A percentile compares a stretch with the other conserved stretches of the same genome.
Conservation (phyloP, 139 green algal species). For the Tetraselmis striata region DNA sequence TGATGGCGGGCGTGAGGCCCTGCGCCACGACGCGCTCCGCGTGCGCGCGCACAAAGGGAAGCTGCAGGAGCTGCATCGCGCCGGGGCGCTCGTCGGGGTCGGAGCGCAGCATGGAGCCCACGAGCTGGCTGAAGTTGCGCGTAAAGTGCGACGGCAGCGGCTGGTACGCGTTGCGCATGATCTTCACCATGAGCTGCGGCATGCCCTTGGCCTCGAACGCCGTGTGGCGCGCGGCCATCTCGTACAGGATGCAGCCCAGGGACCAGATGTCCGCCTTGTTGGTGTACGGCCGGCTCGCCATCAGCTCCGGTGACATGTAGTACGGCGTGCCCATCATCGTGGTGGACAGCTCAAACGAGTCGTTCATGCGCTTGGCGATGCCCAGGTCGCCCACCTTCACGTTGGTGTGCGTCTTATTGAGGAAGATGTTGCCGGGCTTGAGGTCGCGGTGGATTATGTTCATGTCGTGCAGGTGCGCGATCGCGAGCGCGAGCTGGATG, state of each 20-base stretch:
- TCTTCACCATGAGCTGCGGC: slow-evolving; percentile 39
- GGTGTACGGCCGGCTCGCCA: background rate
- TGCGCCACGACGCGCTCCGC: slow-evolving; percentile 18
- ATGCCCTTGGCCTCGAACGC: slow-evolving; percentile 34
- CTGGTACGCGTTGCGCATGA: slow-evolving; percentile 43
- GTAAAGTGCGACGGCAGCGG: slow-evolving; percentile 37
- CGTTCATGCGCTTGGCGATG: background rate
- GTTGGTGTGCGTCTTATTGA: slow-evolving; percentile 22
- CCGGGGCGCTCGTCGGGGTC: slow-evolving; percentile 45
- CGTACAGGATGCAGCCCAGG: background rate
- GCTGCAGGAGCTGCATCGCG: slow-evolving; percentile 25
- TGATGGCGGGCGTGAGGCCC: background rate
- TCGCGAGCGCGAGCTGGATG: slow-evolving; percentile 47
- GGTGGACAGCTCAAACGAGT: background rate
- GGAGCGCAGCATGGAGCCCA: slow-evolving; percentile 36
- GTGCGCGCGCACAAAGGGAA: slow-evolving; percentile 36
- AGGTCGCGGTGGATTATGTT: slow-evolving; percentile 46
- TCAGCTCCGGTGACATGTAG: slow-evolving; percentile 25
- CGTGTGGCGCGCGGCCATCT: background rate
- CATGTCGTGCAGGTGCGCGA: slow-evolving; percentile 46
- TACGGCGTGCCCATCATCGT: slow-evolving; percentile 20
- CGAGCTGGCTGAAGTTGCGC: slow-evolving; percentile 37
- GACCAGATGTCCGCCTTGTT: slow-evolving; percentile 7
- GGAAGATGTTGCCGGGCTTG: slow-evolving; percentile 47
- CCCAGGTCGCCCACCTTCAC: slow-evolving; percentile 19